phyloP scores from a whole-genome alignment of 352 stramenopile species.

The Phytopythium aichiense region DNA sequence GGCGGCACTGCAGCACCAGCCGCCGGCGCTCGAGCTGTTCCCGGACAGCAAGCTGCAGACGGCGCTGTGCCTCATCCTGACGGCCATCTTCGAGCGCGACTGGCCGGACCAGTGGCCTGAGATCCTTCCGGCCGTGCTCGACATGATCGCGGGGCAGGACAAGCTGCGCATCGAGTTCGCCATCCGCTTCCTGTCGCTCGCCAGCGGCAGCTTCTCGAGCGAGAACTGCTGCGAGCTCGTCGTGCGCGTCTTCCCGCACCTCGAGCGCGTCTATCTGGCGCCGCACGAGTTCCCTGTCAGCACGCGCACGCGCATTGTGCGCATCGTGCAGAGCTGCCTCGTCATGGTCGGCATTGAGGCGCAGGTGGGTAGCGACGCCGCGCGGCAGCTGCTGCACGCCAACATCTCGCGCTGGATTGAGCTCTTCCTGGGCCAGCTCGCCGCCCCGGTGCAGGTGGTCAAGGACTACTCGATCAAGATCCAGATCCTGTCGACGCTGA shows the following conservation, averaged over 20 bases:
- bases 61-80: conserved; percentile 67
- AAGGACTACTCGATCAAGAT: conserved; percentile 76
- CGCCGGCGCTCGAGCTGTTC: conserved; percentile 37
- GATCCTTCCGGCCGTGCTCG: conserved; percentile 58
- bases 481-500: conserved; percentile 65
- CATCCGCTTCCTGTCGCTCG: conserved; percentile 72
- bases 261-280: conserved; percentile 57
- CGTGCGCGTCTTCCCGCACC: conserved; percentile 64
- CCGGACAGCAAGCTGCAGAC: conserved; percentile 73
- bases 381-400: conserved; percentile 52
- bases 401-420: conserved; percentile 72
- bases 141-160: conserved; percentile 49
- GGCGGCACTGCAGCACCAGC: conserved; percentile 46
- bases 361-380: conserved; percentile 60
- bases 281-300: conserved; percentile 39
- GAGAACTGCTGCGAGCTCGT: conserved; percentile 80
- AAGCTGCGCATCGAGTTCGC: conserved; percentile 63
- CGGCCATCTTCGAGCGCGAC: conserved; percentile 80
- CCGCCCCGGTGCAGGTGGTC: conserved; percentile 28
- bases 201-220: conserved; percentile 68
- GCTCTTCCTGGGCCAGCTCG: conserved; percentile 57
- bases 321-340: conserved; percentile 74
- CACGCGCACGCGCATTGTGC: conserved; percentile 52
- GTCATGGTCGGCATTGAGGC: conserved; percentile 83
- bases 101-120: conserved; percentile 82